phyloP scores from a whole-genome alignment of 2,329 filamentous ascomycete species.

The Ophiostoma quercus region DNA sequence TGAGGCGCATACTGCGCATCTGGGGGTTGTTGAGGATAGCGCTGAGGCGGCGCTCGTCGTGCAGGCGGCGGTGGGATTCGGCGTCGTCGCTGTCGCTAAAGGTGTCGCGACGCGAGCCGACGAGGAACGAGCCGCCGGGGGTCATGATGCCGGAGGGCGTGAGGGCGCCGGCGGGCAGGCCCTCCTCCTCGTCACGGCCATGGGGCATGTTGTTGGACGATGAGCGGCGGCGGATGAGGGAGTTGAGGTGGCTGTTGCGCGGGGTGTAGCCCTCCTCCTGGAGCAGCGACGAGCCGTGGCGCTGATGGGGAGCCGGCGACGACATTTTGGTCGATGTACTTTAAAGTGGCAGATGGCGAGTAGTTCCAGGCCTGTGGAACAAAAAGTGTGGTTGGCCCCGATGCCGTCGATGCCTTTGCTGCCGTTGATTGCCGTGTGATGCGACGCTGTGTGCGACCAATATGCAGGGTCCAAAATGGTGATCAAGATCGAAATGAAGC shows the following conservation, averaged over 20 bases:
- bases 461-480: neutral
- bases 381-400: neutral
- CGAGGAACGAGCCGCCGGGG: constrained; percentile 13
- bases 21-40: constrained; percentile 61
- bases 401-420: neutral
- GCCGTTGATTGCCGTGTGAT: constrained; percentile 1
- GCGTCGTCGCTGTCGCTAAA: constrained; percentile 40
- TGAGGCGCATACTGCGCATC: constrained; percentile 77
- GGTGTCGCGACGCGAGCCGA: constrained; percentile 28
- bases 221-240: constrained; percentile 47
- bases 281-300: constrained; percentile 30
- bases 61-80: constrained; percentile 34
- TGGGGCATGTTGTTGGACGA: constrained; percentile 26
- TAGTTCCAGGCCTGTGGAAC: neutral
- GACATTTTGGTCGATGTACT: constrained; percentile 26
- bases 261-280: constrained; percentile 45
- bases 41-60: constrained; percentile 55
- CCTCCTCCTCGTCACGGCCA: constrained; percentile 29
- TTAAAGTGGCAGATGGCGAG: neutral
- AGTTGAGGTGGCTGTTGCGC: constrained; percentile 35
- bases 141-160: constrained; percentile 21
- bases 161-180: constrained; percentile 5
- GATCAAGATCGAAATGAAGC: neutral
- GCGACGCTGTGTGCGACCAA: neutral
- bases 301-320: constrained; percentile 26